Conservation (phyloP, 2,329 filamentous ascomycete species). For the Orbilia brochopaga region DNA sequence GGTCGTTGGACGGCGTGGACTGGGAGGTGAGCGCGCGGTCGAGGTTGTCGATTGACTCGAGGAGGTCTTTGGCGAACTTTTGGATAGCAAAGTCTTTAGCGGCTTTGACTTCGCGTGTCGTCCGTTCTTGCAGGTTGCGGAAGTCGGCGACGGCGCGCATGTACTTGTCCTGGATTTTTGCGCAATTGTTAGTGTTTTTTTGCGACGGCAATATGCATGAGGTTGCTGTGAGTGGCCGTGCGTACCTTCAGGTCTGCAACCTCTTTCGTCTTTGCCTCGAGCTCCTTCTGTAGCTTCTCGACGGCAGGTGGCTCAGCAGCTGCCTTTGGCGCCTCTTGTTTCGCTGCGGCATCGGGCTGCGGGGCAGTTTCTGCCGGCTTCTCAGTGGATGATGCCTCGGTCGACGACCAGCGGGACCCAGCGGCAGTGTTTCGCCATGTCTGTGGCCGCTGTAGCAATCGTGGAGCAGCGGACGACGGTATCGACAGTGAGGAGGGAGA, state of each 20-base stretch:
- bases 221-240: conserved; percentile 13
- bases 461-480: conserved; percentile 16
- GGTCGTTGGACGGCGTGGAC: conserved; percentile 66
- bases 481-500: conserved; percentile 25
- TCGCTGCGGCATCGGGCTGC: conserved; percentile 54
- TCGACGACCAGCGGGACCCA: conserved; percentile 45
- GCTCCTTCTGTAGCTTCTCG: conserved; percentile 67
- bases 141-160: conserved; percentile 94
- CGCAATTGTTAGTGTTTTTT: conserved; percentile 2
- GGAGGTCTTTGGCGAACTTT: conserved; percentile 88
- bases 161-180: conserved; percentile 77
- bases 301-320: conserved; percentile 54
- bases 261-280: conserved; percentile 75
- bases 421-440: conserved; percentile 45
- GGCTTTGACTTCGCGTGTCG: conserved; percentile 82
- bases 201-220: background rate
- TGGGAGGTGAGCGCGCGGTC: conserved; percentile 87
- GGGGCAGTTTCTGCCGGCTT: conserved; percentile 57
- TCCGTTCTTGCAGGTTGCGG: conserved; percentile 96
- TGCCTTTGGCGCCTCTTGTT: conserved; percentile 58
- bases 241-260: conserved; percentile 81
- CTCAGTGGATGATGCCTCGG: conserved; percentile 54
- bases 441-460: conserved; percentile 23
- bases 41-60: conserved; percentile 95
- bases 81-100: conserved; percentile 94